These are phyloP conservation scores for Hippophae tibetana DNA, from an alignment of 306 rosid genomes.

Conservation along the genomic window DNA sequence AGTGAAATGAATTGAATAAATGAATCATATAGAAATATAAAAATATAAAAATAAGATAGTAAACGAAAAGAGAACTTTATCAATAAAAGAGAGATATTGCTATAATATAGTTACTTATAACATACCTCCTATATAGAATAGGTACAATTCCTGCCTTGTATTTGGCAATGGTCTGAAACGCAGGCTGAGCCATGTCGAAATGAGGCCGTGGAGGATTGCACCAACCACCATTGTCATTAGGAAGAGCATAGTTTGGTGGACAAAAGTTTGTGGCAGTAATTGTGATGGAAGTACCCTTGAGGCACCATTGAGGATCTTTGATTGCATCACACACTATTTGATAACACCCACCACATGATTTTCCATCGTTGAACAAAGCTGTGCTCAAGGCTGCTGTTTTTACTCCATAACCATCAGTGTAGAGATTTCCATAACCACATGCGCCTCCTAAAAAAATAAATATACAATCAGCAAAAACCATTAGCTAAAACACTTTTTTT, in stretches of 20 bases:
- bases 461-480: too few species aligned
- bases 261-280: constrained; percentile 69
- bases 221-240: constrained; percentile 56
- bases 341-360: constrained; percentile 61
- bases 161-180: constrained; percentile 36
- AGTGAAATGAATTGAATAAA: too few species aligned
- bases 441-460: constrained; percentile 40
- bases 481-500: background rate
- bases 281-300: constrained; percentile 35
- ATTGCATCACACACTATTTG: constrained; percentile 42
- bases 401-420: constrained; percentile 44
- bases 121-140: constrained; percentile 34
- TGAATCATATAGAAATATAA: too few species aligned
- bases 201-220: constrained; percentile 62
- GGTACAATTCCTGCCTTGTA: constrained; percentile 57
- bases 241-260: constrained; percentile 46
- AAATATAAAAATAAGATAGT: too few species aligned
- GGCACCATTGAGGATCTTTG: constrained; percentile 54
- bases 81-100: too few species aligned
- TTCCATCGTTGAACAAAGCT: constrained; percentile 47
- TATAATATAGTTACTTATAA: background rate
- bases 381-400: constrained; percentile 62
- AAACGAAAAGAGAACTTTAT: too few species aligned
- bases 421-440: constrained; percentile 59
- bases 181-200: constrained; percentile 60